Evolutionary conservation across 2,329 filamentous ascomycete genomes (phyloP).

Genomic region (Coccinonectria pachysandricola): DNA sequence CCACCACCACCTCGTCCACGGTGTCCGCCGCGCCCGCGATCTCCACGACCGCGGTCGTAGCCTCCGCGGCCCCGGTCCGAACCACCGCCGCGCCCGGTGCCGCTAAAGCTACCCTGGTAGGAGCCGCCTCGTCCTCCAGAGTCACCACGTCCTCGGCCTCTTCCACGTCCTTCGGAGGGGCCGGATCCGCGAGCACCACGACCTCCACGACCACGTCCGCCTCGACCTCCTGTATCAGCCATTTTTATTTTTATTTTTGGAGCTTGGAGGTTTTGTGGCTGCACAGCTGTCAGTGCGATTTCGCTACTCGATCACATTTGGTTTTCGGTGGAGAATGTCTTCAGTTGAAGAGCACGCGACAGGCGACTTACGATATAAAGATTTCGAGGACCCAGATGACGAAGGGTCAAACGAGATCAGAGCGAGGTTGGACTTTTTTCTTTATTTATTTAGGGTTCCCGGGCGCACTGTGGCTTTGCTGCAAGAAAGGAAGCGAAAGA

Average conservation of each 20-base stretch:
- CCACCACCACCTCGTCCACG: slow-evolving; percentile 1
- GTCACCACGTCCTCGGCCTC: slow-evolving; percentile 13
- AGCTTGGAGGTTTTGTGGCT: too few relatives aligned
- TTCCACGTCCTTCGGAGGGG: slow-evolving; percentile 8
- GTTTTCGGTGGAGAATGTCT: too few relatives aligned
- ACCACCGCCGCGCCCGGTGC: slow-evolving; percentile 10
- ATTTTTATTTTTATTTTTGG: too few relatives aligned
- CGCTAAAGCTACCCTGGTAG: slow-evolving; percentile 9
- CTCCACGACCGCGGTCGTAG: slow-evolving; percentile 2
- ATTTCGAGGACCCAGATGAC: too few relatives aligned
- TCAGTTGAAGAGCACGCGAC: too few relatives aligned
- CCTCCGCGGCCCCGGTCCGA: slow-evolving; percentile 11
- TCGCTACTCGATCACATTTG: slow-evolving; percentile 17
- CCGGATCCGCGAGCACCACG: slow-evolving; percentile 11
- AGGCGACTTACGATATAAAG: too few relatives aligned
- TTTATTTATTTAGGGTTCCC: too few relatives aligned
- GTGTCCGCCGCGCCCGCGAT: neutral
- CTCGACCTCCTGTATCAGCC: slow-evolving; percentile 9
- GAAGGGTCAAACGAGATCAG: too few relatives aligned
- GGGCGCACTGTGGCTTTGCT: too few relatives aligned
- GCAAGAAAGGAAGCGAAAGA: too few relatives aligned
- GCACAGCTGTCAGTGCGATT: too few relatives aligned
- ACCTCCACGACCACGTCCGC: slow-evolving; percentile 15
- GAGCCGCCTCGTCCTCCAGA: slow-evolving; percentile 6
- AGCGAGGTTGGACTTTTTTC: too few relatives aligned